Evolutionary conservation across 805 yeast species (phyloP).

Genomic region (Ogataea nakhonphanomensis): DNA sequence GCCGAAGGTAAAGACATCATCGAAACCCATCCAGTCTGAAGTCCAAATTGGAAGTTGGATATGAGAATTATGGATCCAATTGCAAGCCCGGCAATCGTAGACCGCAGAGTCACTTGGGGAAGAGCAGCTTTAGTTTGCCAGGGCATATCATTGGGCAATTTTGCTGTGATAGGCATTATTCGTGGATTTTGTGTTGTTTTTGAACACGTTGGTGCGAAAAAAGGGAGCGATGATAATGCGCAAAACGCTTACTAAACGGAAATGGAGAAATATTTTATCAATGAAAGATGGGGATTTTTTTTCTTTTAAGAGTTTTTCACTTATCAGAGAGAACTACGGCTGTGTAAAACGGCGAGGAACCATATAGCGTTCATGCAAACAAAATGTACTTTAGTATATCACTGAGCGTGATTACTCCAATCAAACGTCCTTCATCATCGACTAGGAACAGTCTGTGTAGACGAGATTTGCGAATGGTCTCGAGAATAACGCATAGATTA

Average conservation of each 20-base stretch:
- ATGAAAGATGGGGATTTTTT: neutral
- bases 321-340: conserved; percentile 6
- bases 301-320: neutral
- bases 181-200: neutral
- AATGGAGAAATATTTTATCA: conserved; percentile 1
- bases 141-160: conserved; percentile 19
- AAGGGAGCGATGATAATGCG: neutral
- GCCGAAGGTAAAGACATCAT: conserved; percentile 99
- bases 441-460: conserved; percentile 91
- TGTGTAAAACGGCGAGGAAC: conserved; percentile 1
- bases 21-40: conserved; percentile 98
- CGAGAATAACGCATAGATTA: conserved; percentile 83
- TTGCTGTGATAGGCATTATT: conserved; percentile 18
- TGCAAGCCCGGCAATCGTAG: conserved; percentile 68
- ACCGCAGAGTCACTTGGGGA: conserved; percentile 69
- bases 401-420: conserved; percentile 85
- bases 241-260: neutral
- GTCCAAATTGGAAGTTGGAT: conserved; percentile 92
- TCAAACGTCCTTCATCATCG: conserved; percentile 71
- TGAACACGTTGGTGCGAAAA: neutral
- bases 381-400: conserved; percentile 84
- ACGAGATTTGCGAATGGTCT: conserved; percentile 86
- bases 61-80: conserved; percentile 87
- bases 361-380: conserved; percentile 39
- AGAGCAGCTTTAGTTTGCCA: conserved; percentile 50